Percentiles rank a stretch among this genome's conserved stretches.
Evolutionary conservation across 371 early-diverging fungal species (phyloP).

Genomic region (Rhizomucor pusillus): DNA sequence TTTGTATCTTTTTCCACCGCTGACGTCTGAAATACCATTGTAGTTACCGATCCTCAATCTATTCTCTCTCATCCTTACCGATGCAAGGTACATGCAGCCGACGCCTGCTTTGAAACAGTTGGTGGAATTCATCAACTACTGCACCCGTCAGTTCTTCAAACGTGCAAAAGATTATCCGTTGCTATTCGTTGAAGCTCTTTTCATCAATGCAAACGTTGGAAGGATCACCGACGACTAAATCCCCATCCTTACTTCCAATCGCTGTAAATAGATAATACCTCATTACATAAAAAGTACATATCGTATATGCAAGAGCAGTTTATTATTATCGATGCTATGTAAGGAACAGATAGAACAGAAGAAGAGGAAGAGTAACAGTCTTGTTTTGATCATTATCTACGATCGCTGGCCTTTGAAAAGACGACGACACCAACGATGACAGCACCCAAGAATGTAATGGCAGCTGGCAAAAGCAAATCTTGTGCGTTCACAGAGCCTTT

Average conservation of each 20-base stretch:
- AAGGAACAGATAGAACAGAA: too few species aligned
- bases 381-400: neutral
- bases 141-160: slow-evolving; percentile 57
- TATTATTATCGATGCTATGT: too few species aligned
- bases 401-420: slow-evolving; percentile 8
- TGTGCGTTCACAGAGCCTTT: slow-evolving; percentile 31
- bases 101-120: slow-evolving; percentile 45
- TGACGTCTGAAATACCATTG: too few species aligned
- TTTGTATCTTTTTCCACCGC: neutral
- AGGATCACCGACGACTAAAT: neutral
- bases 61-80: slow-evolving; percentile 57
- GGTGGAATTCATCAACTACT: slow-evolving; percentile 48
- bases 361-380: too few species aligned
- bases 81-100: slow-evolving; percentile 19
- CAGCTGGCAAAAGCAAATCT: slow-evolving; percentile 59
- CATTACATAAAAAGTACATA: too few species aligned
- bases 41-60: slow-evolving; percentile 59
- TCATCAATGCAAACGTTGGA: slow-evolving; percentile 5
- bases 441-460: slow-evolving; percentile 56
- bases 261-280: neutral
- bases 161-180: slow-evolving; percentile 51
- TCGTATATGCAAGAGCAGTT: too few species aligned
- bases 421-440: slow-evolving; percentile 62
- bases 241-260: neutral
- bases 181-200: slow-evolving; percentile 54